Evolutionary conservation across 805 yeast genomes (phyloP).

Genomic region (Teunomyces tritomae): DNA sequence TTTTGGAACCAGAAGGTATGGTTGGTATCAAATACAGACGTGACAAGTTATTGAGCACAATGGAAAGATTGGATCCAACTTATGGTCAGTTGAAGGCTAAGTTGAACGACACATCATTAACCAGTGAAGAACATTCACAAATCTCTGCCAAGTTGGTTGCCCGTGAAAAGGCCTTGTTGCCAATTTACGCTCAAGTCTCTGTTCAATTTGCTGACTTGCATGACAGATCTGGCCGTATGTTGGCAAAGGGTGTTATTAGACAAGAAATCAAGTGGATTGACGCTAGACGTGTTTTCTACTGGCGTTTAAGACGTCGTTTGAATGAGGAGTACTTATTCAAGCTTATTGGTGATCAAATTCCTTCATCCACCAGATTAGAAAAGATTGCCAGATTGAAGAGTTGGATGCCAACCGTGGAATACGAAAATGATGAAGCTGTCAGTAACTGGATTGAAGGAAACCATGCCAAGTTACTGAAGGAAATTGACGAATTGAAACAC

Average conservation of each 20-base stretch:
- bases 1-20: conserved; percentile 98
- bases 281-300: conserved; percentile 95
- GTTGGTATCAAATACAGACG: conserved; percentile 97
- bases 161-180: conserved; percentile 78
- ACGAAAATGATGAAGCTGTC: conserved; percentile 71
- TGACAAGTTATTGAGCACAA: conserved; percentile 85
- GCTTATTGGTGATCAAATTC: conserved; percentile 63
- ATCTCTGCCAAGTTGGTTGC: conserved; percentile 64
- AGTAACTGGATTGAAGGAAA: conserved; percentile 84
- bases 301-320: conserved; percentile 96
- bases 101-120: conserved; percentile 49
- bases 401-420: conserved; percentile 76
- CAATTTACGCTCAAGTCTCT: conserved; percentile 87
- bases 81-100: conserved; percentile 68
- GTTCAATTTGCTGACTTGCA: conserved; percentile 98
- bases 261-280: conserved; percentile 82
- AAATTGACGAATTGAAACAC: conserved; percentile 60
- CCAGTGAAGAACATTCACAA: conserved; percentile 64
- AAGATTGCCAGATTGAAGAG: conserved; percentile 83
- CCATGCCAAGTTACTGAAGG: conserved; percentile 58
- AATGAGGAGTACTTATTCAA: conserved; percentile 85
- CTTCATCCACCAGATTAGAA: conserved; percentile 65
- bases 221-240: conserved; percentile 96
- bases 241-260: conserved; percentile 87
- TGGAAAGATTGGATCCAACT: conserved; percentile 80